Conservation (phyloP, 192 early-diverging fungal genomes). For the Gamsiella multidivaricata region DNA sequence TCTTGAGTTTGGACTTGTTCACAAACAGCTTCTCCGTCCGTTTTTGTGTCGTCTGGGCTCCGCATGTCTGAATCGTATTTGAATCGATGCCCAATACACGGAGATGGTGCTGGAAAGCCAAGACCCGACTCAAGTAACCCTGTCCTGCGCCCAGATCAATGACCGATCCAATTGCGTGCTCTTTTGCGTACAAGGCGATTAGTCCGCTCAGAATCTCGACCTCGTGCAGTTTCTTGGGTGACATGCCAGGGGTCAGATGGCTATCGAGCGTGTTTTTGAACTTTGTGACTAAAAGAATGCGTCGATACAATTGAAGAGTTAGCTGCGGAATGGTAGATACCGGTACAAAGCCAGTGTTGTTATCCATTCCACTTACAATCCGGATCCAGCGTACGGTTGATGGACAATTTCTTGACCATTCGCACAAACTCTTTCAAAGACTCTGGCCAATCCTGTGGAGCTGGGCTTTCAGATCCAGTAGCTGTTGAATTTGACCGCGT, state of each 20-base stretch:
- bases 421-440: constrained; percentile 53
- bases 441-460: constrained; percentile 58
- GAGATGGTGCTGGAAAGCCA: constrained; percentile 74
- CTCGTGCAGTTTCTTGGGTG: constrained; percentile 78
- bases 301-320: neutral
- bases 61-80: constrained; percentile 75
- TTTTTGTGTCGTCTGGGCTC: constrained; percentile 71
- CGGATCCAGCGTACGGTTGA: constrained; percentile 37
- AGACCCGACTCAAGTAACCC: constrained; percentile 74
- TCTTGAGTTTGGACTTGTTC: constrained; percentile 38
- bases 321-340: neutral
- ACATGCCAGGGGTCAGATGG: constrained; percentile 76
- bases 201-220: constrained; percentile 68
- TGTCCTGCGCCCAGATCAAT: constrained; percentile 85
- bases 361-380: constrained; percentile 40
- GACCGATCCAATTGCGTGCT: constrained; percentile 58
- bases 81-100: constrained; percentile 78
- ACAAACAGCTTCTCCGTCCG: constrained; percentile 60
- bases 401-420: constrained; percentile 36
- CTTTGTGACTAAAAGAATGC: constrained; percentile 38
- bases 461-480: neutral
- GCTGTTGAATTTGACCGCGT: neutral
- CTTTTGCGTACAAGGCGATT: constrained; percentile 64
- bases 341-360: neutral
- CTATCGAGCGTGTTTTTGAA: constrained; percentile 59